phyloP scores from a whole-genome alignment of 176 grass and related monocot species.

The Eleusine indica region DNA sequence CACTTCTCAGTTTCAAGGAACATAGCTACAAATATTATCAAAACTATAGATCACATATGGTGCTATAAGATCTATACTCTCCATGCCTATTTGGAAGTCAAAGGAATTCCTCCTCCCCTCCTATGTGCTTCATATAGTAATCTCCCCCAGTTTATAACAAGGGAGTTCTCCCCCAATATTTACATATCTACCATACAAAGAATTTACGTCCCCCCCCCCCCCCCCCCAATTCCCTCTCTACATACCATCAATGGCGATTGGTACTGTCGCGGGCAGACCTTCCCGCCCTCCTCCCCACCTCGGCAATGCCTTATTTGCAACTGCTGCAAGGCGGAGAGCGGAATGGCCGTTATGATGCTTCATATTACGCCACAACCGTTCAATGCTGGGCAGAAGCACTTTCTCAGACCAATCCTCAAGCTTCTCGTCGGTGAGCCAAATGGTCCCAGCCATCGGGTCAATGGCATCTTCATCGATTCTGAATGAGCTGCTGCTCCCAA shows the following conservation, averaged over 20 bases:
- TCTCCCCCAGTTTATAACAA: conserved; percentile 42
- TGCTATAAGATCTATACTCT: conserved; percentile 64
- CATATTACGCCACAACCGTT: conserved; percentile 65
- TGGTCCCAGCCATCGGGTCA: conserved; percentile 59
- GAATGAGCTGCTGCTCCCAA: conserved; percentile 54
- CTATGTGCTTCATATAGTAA: conserved; percentile 53
- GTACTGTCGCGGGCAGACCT: conserved; percentile 58
- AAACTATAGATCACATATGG: conserved; percentile 63
- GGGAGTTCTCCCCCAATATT: conserved; percentile 59
- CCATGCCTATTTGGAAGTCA: conserved; percentile 66
- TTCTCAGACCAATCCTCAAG: conserved; percentile 71
- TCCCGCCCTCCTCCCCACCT: conserved; percentile 43
- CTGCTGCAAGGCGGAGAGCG: conserved; percentile 52
- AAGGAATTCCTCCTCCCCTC: conserved; percentile 34
- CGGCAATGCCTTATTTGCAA: conserved; percentile 22
- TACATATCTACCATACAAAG: conserved; percentile 80
- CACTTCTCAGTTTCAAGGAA: conserved; percentile 40
- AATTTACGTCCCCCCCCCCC: conserved; percentile 52
- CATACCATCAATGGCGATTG: conserved; percentile 59
- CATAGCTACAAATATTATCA: conserved; percentile 59
- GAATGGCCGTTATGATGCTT: conserved; percentile 31
- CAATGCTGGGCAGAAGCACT: conserved; percentile 63
- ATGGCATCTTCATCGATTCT: conserved; percentile 83
- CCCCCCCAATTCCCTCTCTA: conserved; percentile 48
- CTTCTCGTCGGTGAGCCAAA: conserved; percentile 67